phyloP scores from a whole-genome alignment of 1,139 yeast genomes.

The Hyphopichia buzzinii region DNA sequence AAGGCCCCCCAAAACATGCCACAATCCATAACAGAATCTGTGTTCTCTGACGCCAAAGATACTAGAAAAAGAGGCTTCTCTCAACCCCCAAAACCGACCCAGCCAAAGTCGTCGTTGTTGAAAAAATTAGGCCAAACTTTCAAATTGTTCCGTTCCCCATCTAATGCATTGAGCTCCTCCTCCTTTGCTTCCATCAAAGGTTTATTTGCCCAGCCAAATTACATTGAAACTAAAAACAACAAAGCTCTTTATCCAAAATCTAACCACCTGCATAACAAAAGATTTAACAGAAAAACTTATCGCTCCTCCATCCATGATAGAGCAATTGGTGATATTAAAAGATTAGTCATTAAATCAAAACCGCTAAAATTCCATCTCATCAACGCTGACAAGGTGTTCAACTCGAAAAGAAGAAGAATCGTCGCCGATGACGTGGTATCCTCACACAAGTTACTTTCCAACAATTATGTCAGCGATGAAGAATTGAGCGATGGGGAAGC shows the following conservation, averaged over 20 bases:
- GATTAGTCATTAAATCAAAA: slow-evolving; percentile 39
- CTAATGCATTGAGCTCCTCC: slow-evolving; percentile 3
- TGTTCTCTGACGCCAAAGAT: slow-evolving; percentile 19
- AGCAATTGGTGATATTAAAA: slow-evolving; percentile 23
- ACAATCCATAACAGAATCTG: slow-evolving; percentile 34
- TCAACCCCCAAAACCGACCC: slow-evolving; percentile 11
- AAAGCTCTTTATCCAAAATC: slow-evolving; percentile 9
- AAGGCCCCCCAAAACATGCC: slow-evolving; percentile 24
- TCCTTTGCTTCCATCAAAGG: slow-evolving; percentile 20
- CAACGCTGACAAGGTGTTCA: slow-evolving; percentile 43
- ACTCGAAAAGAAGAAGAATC: slow-evolving; percentile 31
- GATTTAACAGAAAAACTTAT: slow-evolving; percentile 5
- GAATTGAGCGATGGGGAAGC: slow-evolving; percentile 20
- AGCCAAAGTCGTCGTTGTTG: slow-evolving; percentile 26
- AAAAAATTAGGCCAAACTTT: slow-evolving; percentile 38
- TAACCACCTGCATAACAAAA: slow-evolving; percentile 2
- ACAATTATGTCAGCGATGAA: slow-evolving; percentile 15
- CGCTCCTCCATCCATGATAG: slow-evolving; percentile 3
- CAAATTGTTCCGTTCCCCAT: slow-evolving; percentile 27
- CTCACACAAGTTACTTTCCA: slow-evolving; percentile 16
- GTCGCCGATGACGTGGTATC: slow-evolving; percentile 17
- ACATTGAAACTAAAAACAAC: slow-evolving; percentile 15
- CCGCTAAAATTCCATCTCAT: slow-evolving; percentile 44
- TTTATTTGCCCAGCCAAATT: slow-evolving; percentile 23
- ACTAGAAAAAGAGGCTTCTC: slow-evolving; percentile 20